phyloP scores from a whole-genome alignment of 371 early-diverging fungal species.

The Dipsacomyces acuminosporus region DNA sequence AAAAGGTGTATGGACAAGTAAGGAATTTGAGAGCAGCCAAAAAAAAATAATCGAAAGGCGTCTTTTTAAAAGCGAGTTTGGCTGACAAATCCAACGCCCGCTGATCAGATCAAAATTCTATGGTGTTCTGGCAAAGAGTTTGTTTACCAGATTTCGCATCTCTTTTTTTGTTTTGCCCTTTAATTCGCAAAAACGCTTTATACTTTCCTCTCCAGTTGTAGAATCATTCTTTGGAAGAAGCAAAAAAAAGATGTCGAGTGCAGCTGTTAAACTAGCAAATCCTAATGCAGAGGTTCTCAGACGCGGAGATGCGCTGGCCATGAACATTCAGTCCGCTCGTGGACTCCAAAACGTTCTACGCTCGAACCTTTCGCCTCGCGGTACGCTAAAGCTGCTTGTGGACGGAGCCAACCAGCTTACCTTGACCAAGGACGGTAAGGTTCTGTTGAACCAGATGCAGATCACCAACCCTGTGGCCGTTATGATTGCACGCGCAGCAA shows the following conservation, averaged over 20 bases:
- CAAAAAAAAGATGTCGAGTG: slow-evolving; percentile 24
- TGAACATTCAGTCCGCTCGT: slow-evolving; percentile 95
- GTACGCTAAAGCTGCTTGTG: slow-evolving; percentile 99
- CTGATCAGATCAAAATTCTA: no score
- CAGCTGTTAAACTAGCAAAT: slow-evolving; percentile 88
- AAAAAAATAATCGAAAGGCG: no score
- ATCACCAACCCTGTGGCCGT: slow-evolving; percentile 99
- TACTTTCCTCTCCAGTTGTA: no score
- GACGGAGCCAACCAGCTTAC: slow-evolving; percentile 94
- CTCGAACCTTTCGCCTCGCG: slow-evolving; percentile 98
- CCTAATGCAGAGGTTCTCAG: slow-evolving; percentile 98
- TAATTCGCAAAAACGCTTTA: no score
- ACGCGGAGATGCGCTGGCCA: slow-evolving; percentile 96
- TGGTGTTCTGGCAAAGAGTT: no score
- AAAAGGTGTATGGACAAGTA: background rate
- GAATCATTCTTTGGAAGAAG: background rate
- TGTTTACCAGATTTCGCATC: no score
- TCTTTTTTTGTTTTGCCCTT: no score
- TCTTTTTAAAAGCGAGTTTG: no score
- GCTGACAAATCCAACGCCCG: no score
- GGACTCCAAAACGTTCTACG: slow-evolving; percentile 94
- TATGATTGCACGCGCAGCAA: slow-evolving; percentile 98
- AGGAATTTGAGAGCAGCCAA: no score
- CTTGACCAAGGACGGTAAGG: slow-evolving; percentile 97
- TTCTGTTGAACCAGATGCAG: slow-evolving; percentile 98